Evolutionary conservation across 129 eudicot genomes (phyloP).

Genomic region (Smallanthus sonchifolius): DNA sequence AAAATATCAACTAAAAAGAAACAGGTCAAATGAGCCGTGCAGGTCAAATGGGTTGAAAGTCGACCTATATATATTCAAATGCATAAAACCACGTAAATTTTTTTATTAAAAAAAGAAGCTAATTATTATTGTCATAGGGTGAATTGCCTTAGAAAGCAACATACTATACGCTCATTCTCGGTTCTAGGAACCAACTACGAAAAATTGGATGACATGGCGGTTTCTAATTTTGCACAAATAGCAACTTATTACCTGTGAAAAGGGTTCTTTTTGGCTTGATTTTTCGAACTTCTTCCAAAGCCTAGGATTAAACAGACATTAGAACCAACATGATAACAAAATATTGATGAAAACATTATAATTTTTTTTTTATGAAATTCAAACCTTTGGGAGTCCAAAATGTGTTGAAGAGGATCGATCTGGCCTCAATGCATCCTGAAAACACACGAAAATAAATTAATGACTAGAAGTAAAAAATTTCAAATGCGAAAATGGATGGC

Average conservation of each 20-base stretch:
- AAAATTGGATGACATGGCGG: neutral
- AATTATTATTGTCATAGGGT: neutral
- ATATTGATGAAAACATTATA: neutral
- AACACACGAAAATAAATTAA: neutral
- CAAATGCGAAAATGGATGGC: neutral
- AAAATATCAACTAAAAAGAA: too few species aligned
- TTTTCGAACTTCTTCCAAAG: slow-evolving; percentile 91
- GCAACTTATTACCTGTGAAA: slow-evolving; percentile 60
- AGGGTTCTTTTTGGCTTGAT: slow-evolving; percentile 89
- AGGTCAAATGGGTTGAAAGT: neutral
- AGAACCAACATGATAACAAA: slow-evolving; percentile 9
- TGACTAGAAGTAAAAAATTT: neutral
- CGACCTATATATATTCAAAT: neutral
- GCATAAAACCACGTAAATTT: neutral
- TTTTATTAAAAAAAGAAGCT: neutral
- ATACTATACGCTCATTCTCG: neutral
- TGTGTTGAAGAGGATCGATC: slow-evolving; percentile 92
- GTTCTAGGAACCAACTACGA: neutral
- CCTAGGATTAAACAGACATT: slow-evolving; percentile 36
- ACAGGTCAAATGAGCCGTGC: neutral
- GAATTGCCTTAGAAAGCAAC: neutral
- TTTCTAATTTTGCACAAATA: neutral
- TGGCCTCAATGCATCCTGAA: slow-evolving; percentile 90
- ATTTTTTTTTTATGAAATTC: neutral
- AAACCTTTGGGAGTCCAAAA: slow-evolving; percentile 94